phyloP scores from a whole-genome alignment of 176 grass and related monocot genomes.

The Lolium perenne region DNA sequence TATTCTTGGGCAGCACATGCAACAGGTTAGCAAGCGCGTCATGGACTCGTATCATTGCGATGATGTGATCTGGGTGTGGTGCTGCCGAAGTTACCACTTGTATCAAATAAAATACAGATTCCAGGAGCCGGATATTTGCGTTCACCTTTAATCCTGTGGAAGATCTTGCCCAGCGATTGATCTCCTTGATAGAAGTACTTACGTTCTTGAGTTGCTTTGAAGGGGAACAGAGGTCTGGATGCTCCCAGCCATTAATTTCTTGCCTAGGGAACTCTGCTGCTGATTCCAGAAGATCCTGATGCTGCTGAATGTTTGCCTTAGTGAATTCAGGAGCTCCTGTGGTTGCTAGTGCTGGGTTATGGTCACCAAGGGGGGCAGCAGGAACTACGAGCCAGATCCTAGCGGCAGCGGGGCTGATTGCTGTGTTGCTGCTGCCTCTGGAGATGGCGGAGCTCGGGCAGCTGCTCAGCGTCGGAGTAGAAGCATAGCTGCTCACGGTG shows the following conservation, averaged over 20 bases:
- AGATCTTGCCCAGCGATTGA: constrained; percentile 23
- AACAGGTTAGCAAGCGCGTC: not conserved
- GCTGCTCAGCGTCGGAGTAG: not conserved
- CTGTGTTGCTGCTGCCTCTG: constrained; percentile 9
- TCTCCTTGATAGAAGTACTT: constrained; percentile 8
- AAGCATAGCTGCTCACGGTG: constrained; percentile 15
- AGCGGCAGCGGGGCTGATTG: not conserved
- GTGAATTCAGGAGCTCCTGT: not conserved
- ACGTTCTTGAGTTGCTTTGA: constrained; percentile 16
- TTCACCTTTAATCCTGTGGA: constrained; percentile 14
- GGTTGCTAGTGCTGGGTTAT: not conserved
- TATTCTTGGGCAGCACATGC: constrained; percentile 2
- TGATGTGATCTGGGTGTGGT: constrained; percentile 9
- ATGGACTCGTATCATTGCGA: constrained; percentile 9
- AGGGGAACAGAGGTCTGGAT: not conserved
- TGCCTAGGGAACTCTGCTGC: constrained; percentile 18
- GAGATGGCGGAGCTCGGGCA: constrained; percentile 7
- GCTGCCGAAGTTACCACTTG: not conserved
- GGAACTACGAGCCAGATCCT: not conserved
- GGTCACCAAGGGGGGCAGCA: not conserved
- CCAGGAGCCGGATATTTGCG: constrained; percentile 8
- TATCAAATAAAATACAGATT: not conserved
- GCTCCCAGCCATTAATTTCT: constrained; percentile 23
- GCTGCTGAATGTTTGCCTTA: not conserved
- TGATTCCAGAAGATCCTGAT: not conserved